Evolutionary conservation across 176 grass and related monocot species (phyloP).

Genomic region (Bromus sterilis): DNA sequence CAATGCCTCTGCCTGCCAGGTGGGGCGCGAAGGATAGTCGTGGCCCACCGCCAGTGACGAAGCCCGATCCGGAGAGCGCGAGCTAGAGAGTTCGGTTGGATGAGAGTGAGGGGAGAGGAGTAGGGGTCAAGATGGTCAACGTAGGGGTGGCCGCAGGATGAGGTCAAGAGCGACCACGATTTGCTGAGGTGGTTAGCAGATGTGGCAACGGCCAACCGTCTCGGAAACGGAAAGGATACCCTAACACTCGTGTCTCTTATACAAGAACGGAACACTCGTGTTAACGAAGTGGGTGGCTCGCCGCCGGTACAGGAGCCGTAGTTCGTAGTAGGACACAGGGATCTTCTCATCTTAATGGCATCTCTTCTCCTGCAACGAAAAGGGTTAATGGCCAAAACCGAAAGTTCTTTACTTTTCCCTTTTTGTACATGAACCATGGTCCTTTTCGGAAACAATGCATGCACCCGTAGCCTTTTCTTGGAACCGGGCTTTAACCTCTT

Average conservation of each 20-base stretch:
- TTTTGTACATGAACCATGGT: background rate
- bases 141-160: background rate
- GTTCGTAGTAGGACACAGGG: background rate
- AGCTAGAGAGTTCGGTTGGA: no score
- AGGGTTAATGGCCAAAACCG: background rate
- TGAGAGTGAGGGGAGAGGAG: background rate
- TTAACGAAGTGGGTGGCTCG: background rate
- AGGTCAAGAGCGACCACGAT: background rate
- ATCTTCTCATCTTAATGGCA: background rate
- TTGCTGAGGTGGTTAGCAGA: background rate
- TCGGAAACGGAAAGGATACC: background rate
- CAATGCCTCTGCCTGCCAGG: constrained; percentile 6
- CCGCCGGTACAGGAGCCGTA: background rate
- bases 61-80: background rate
- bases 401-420: background rate
- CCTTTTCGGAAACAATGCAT: background rate
- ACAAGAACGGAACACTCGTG: background rate
- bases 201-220: background rate
- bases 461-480: background rate
- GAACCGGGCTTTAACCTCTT: no score
- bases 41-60: background rate
- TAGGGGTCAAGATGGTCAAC: background rate
- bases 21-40: background rate
- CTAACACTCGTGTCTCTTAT: background rate
- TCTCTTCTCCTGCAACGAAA: background rate